Evolutionary conservation across 2,329 filamentous ascomycete genomes (phyloP), one percentile per base, ranked within the genome.

Genomic region (Helotiales sp.): DNA sequence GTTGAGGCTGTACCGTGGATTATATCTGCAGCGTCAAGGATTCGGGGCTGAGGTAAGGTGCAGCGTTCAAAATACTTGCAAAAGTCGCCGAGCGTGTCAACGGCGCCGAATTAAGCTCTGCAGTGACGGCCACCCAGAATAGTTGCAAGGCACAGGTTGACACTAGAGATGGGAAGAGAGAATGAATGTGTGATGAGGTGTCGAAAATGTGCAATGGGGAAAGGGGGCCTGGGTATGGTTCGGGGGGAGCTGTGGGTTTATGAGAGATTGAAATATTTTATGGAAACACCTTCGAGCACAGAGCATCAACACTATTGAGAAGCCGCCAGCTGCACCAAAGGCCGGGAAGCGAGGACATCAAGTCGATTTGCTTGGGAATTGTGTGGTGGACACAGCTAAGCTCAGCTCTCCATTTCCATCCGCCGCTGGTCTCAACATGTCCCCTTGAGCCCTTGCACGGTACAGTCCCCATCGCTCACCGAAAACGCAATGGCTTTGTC

Each of bases 341-440:
- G 8, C 34, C 34, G 5, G 34, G 36, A 40, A 40, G 36, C 36
- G 36, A 40, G 36, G n/a, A n/a, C n/a, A n/a, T n/a, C 36, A 22
- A 22, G n/a, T n/a, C 8, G 13, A 5, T 3, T 25, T 19, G 17
- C 25, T 31, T 22, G 15, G n/a, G n/a, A n/a, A n/a, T n/a, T 6
- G 19, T 44, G 10, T 44, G 22, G 40, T 44, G 40, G 40, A 44
- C 36, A 40, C 17, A 40, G 36, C 36, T n/a, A n/a, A n/a, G n/a
- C n/a, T n/a, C n/a, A n/a, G n/a, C n/a, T n/a, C n/a, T n/a, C n/a
- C n/a, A n/a, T n/a, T n/a, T 36, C 13, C 22, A 27, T 38, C 22
- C 54, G 52, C 54, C 54, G 54, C 48, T 52, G 36, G 51, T 36
- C 54, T 57, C 54, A 57, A 57, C 54, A 57, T n/a, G n/a, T n/a